These are phyloP conservation scores for Ophiostoma novo-ulmi DNA, from an alignment of 2,329 filamentous ascomycete species.

Conservation along the genomic window DNA sequence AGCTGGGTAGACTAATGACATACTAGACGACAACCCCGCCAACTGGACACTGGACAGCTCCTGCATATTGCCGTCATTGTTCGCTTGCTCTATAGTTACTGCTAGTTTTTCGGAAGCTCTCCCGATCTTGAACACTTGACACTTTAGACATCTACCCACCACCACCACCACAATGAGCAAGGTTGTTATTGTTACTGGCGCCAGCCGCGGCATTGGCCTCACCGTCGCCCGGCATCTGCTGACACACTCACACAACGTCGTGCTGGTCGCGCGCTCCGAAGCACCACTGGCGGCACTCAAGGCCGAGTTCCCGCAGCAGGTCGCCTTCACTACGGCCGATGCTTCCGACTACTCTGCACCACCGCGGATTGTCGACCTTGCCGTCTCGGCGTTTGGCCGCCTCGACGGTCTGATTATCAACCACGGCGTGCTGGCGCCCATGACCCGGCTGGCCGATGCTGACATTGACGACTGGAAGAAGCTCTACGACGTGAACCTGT, in stretches of 20 bases:
- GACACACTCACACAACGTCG: constrained; percentile 51
- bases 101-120: constrained; percentile 7
- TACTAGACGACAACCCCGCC: not conserved
- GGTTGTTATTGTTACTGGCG: constrained; percentile 64
- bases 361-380: constrained; percentile 58
- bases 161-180: constrained; percentile 34
- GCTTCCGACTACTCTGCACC: constrained; percentile 47
- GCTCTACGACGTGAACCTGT: constrained; percentile 79
- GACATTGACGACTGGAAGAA: constrained; percentile 69
- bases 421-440: constrained; percentile 75
- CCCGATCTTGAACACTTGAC: not conserved
- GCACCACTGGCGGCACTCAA: constrained; percentile 48
- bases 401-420: constrained; percentile 84
- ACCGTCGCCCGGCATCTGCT: constrained; percentile 51
- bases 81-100: not conserved
- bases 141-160: not conserved
- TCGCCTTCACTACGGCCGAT: constrained; percentile 54
- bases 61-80: not conserved
- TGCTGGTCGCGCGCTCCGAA: constrained; percentile 53
- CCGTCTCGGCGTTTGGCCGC: constrained; percentile 61
- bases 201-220: constrained; percentile 58
- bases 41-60: not conserved
- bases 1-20: not conserved
- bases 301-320: constrained; percentile 46
- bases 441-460: constrained; percentile 63